phyloP scores from a whole-genome alignment of 1,284 basidiomycete genomes.

The Marasmius fiardii region DNA sequence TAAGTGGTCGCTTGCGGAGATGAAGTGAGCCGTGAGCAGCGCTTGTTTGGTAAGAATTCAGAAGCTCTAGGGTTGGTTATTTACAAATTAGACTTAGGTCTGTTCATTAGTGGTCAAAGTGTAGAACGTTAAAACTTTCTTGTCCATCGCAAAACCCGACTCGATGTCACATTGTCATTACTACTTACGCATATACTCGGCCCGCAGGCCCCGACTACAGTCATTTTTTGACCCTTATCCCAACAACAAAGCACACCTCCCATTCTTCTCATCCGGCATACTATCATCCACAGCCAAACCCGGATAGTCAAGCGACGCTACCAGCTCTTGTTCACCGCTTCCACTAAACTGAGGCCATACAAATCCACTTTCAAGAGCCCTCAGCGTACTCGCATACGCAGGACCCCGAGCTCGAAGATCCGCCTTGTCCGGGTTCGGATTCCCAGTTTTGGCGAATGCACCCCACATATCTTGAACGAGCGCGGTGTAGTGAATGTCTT shows the following conservation, averaged over 20 bases:
- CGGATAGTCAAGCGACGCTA: constrained; percentile 11
- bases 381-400: constrained; percentile 9
- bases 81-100: too few relatives aligned
- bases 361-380: constrained; percentile 4
- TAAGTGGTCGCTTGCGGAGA: too few relatives aligned
- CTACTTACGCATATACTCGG: too few relatives aligned
- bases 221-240: too few relatives aligned
- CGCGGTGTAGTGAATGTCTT: constrained; percentile 10
- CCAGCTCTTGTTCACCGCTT: not conserved
- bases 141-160: too few relatives aligned
- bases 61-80: too few relatives aligned
- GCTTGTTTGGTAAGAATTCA: too few relatives aligned
- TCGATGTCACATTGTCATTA: too few relatives aligned
- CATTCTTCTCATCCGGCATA: constrained; percentile 10
- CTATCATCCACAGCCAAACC: not conserved
- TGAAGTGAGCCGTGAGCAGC: too few relatives aligned
- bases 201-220: too few relatives aligned
- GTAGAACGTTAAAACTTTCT: too few relatives aligned
- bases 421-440: constrained; percentile 35
- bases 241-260: constrained; percentile 4
- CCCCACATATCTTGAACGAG: constrained; percentile 33
- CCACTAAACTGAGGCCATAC: constrained; percentile 5
- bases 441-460: constrained; percentile 34
- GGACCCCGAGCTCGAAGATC: constrained; percentile 33
- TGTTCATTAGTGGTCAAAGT: too few relatives aligned